Conservation (phyloP, 495 filamentous ascomycete species). For the Penicillium ochrochloron region DNA sequence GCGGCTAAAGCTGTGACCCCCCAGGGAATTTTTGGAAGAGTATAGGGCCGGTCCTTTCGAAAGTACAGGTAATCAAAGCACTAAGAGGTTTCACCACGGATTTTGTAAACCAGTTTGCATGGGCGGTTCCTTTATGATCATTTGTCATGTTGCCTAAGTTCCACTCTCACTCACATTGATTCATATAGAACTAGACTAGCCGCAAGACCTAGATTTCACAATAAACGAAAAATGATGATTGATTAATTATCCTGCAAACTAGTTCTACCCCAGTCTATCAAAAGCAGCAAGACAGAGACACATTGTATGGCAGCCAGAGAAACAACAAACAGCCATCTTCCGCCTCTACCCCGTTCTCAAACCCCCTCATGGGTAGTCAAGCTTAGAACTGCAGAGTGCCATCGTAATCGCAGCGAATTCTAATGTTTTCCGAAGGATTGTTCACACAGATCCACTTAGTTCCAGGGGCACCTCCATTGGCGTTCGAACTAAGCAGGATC, state of each 20-base stretch:
- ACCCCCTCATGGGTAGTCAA: background rate
- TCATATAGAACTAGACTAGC: too few species aligned
- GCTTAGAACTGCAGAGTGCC: slow-evolving; percentile 25
- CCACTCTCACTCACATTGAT: too few species aligned
- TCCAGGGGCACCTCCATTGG: slow-evolving; percentile 14
- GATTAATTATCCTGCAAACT: background rate
- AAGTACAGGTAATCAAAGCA: background rate
- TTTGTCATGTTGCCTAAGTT: background rate
- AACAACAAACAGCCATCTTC: background rate
- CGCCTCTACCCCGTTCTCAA: background rate
- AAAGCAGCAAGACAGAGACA: background rate
- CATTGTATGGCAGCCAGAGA: background rate
- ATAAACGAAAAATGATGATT: background rate
- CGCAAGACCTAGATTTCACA: too few species aligned
- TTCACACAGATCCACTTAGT: slow-evolving; percentile 31
- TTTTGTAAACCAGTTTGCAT: background rate
- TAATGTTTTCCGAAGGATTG: slow-evolving; percentile 17
- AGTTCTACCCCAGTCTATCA: background rate
- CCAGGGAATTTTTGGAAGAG: background rate
- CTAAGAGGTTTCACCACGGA: background rate
- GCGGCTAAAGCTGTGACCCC: background rate
- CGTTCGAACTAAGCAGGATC: slow-evolving; percentile 20
- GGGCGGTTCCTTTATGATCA: background rate
- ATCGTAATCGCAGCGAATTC: slow-evolving; percentile 24
- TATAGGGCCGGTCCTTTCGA: background rate